Conservation (phyloP, 768 basidiomycete genomes). For the Mycena belliarum region DNA sequence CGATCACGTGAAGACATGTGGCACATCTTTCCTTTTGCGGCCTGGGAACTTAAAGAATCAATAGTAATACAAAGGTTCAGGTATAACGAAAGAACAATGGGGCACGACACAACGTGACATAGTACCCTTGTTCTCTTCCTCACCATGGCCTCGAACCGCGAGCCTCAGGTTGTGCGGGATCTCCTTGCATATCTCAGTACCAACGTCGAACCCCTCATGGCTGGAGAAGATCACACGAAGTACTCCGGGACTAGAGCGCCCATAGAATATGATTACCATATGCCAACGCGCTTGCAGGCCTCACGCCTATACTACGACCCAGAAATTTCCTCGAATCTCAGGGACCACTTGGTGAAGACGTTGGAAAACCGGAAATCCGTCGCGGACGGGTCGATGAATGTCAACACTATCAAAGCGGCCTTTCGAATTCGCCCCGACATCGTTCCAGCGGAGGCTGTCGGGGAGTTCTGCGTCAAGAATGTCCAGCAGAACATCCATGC, state of each 20-base stretch:
- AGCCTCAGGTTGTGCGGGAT: too few relatives aligned
- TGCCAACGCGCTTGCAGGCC: background rate
- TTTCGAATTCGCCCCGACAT: background rate
- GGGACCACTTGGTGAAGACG: background rate
- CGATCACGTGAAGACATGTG: too few relatives aligned
- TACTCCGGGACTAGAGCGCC: background rate
- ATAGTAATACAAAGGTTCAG: too few relatives aligned
- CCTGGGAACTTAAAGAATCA: too few relatives aligned
- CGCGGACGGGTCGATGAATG: background rate
- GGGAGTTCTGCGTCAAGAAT: background rate
- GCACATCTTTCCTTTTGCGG: too few relatives aligned
- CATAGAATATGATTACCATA: constrained; percentile 8
- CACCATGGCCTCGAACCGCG: too few relatives aligned
- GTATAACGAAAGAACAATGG: too few relatives aligned
- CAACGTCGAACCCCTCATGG: background rate
- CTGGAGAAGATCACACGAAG: background rate
- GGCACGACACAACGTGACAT: too few relatives aligned
- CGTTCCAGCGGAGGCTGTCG: background rate
- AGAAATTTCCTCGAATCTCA: background rate
- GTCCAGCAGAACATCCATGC: background rate
- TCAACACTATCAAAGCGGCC: background rate
- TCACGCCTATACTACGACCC: background rate
- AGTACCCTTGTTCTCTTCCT: too few relatives aligned
- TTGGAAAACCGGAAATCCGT: background rate
- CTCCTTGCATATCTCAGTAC: background rate